Base-by-base conservation (phyloP, 148 eudicot species). In the Polygonum aviculare region DNA sequence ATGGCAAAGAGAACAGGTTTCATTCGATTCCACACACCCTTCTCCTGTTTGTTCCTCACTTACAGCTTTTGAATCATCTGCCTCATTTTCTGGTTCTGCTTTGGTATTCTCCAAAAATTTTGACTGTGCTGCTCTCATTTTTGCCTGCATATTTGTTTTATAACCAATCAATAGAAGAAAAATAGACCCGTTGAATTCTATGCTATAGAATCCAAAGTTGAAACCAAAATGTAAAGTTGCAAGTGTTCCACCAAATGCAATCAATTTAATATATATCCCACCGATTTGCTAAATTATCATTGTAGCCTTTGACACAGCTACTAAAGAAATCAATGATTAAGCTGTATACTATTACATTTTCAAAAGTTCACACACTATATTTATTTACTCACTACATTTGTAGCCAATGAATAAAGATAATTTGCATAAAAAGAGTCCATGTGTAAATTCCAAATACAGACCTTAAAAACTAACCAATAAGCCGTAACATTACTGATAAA, bases 71-170 rank as follows among this genome's bases (percentile, higher is more conserved):
- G 85, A 74, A 76, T 81, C 91, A 80, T 88, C 89, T 81, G 83
- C 77, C 60, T 51, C 87, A 59, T 81, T 79, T 79, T 81, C 91
- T 60, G 76, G 73, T 40, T 80, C 54, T 10, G 86, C 84, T 77
- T 86, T 80, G 67, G 86, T 49, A 81, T 80, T 93, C 9, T 83
- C 91, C 82, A 96, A 54, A 83, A 96, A 96, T 77, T 91, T 96
- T 33, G 98, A 89, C 62, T 96, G 99, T 79, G 91, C 90, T 4
- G 93, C 94, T 81, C 88, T 87, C 99, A 96, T 96, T 84, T 91
- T 93, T 73, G 90, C 98, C 99, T 96, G 88, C 77, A 82, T 52
- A 81, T 49, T 54, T 7, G 72, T 67, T 67, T 60, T 60, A 60
- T 38, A 38, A 16, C 10, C 21, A 36, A 67, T 36, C 41, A 67